Conservation (phyloP, 306 rosid species). For the Castanea crenata region DNA sequence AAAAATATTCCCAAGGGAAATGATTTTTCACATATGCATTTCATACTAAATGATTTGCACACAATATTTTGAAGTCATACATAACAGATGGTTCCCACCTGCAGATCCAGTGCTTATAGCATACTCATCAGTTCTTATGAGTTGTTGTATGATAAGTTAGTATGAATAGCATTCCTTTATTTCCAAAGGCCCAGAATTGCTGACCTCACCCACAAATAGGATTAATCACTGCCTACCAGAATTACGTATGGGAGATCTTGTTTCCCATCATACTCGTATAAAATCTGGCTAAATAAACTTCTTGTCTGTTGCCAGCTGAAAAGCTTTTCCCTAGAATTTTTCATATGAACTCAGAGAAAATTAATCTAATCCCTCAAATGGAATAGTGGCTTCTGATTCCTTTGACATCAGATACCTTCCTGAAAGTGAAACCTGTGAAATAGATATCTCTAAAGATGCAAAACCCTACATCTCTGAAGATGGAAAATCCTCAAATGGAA, state of each 20-base stretch:
- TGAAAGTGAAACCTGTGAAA: neutral
- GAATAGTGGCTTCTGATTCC: neutral
- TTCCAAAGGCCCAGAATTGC: neutral
- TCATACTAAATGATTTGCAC: neutral
- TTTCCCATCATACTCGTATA: neutral
- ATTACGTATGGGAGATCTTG: neutral
- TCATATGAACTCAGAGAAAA: neutral
- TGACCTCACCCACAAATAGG: neutral
- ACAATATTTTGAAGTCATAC: neutral
- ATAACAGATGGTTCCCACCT: neutral
- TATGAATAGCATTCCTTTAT: neutral
- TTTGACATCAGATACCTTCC: neutral
- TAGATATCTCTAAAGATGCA: neutral
- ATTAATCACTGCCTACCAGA: neutral
- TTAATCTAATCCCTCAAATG: neutral
- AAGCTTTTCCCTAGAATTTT: neutral
- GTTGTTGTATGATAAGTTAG: neutral
- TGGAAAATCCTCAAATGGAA: neutral
- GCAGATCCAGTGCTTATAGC: neutral
- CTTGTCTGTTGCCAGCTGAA: neutral
- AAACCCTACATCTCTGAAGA: neutral
- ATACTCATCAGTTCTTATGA: neutral
- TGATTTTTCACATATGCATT: neutral
- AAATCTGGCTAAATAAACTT: neutral
- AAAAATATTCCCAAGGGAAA: neutral